phyloP scores from a whole-genome alignment of 495 filamentous ascomycete species.

The Neurospora sp. region DNA sequence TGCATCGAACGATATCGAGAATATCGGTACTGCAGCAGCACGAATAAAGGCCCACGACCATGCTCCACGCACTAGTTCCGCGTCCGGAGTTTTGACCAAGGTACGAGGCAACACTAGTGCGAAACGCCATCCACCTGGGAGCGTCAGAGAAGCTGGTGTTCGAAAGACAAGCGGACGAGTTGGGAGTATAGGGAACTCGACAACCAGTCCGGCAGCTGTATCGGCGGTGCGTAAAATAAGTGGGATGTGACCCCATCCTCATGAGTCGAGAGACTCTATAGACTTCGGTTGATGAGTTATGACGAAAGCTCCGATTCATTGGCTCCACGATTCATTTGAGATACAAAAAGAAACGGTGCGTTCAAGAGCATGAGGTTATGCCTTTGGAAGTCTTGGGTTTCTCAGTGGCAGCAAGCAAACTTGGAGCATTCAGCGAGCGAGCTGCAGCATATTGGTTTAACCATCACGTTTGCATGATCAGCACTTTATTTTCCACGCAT shows the following conservation, averaged over 20 bases:
- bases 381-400: background rate
- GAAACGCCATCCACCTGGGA: constrained; percentile 44
- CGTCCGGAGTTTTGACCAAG: constrained; percentile 62
- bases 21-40: constrained; percentile 33
- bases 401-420: background rate
- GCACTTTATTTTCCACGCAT: background rate
- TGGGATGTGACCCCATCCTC: constrained; percentile 10
- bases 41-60: constrained; percentile 56
- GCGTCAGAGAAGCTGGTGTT: constrained; percentile 49
- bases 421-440: background rate
- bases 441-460: background rate
- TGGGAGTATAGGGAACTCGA: constrained; percentile 55
- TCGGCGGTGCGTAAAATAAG: constrained; percentile 34
- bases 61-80: constrained; percentile 49
- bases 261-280: background rate
- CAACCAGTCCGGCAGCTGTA: constrained; percentile 15
- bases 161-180: constrained; percentile 89
- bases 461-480: background rate
- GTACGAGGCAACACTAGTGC: constrained; percentile 49
- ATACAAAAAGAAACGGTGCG: background rate
- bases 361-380: background rate
- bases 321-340: background rate
- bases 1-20: constrained; percentile 44
- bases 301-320: background rate
- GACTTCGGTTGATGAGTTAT: background rate